Evolutionary conservation across 441 rosid genomes (phyloP), one percentile per base, ranked within the genome.

Genomic region (Aleurites moluccanus): DNA sequence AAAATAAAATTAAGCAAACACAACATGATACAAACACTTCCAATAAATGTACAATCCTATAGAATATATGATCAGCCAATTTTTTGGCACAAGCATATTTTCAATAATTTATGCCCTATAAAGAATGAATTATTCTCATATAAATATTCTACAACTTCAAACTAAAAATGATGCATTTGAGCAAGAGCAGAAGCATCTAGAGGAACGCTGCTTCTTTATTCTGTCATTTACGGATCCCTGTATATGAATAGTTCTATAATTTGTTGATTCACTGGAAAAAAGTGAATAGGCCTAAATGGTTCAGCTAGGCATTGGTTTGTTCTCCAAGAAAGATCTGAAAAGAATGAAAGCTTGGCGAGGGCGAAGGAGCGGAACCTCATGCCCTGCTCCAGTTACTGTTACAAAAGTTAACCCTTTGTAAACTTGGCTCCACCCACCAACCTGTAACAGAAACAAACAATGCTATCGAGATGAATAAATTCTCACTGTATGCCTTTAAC

Each of bases 401-500:
- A 93, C 95, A 11, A 93, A 81, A 16, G 97, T 90, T 75, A 95
- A 71, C 65, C 99, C 98, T 80, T 81, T 75, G 80, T 91, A 95
- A 42, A 81, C 91, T 88, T 95, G 98, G 88, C 92, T 86, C 98
- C 99, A 95, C 6, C 99, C 98, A 14, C 97, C 97, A 73, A 93
- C 98, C 99, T 95, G 70, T 30, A 75, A 49, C 50, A 53, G 30
- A 56, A 47, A 1, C 59, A 63, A 68, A 52, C 13, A 75, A 65
- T 75, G 25, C 35, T 35, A 15, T 23, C n/a, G 40, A 73, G 35
- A 47, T n/a, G 25, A 66, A 21, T 20, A 11, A 20, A 72, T 74
- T 66, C 44, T 21, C 23, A 18, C 8, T 16, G 6, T n/a, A 1
- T 16, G 23, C 56, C 56, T 52, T 52, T 52, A 20, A 6, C 52